A percentile compares a stretch with the other conserved stretches of the same genome.
Conservation (phyloP, 345 rosid species). For the Rhizophora mangle region DNA sequence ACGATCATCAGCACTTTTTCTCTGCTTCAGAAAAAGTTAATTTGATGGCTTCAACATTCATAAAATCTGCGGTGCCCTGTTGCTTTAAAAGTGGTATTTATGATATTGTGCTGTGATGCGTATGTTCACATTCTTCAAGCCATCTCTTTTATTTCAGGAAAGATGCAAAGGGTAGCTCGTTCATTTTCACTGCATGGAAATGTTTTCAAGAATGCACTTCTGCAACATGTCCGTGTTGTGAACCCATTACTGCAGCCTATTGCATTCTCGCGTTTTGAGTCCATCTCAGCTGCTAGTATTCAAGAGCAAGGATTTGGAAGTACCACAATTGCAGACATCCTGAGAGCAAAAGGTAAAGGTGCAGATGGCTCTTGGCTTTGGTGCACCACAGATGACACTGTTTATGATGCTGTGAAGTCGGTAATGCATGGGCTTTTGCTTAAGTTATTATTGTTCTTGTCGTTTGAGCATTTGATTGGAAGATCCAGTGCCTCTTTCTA, state of each 20-base stretch:
- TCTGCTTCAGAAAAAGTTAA: too few species aligned
- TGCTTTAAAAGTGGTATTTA: too few species aligned
- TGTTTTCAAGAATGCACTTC: slow-evolving; percentile 44
- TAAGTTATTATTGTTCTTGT: background rate
- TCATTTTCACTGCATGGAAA: slow-evolving; percentile 50
- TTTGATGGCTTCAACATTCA: too few species aligned
- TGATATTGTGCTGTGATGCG: background rate
- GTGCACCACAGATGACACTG: slow-evolving; percentile 90
- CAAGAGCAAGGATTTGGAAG: slow-evolving; percentile 96
- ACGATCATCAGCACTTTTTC: too few species aligned
- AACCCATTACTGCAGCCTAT: slow-evolving; percentile 51
- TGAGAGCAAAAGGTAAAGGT: slow-evolving; percentile 73
- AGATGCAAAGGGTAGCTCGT: slow-evolving; percentile 58
- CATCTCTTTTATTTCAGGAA: slow-evolving; percentile 15
- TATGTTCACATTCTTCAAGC: background rate
- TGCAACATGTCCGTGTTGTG: slow-evolving; percentile 58
- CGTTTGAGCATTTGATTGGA: background rate
- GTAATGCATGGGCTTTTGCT: slow-evolving; percentile 35
- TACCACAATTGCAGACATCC: slow-evolving; percentile 71
- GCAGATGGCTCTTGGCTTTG: slow-evolving; percentile 99
- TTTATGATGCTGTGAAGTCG: slow-evolving; percentile 93
- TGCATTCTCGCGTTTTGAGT: slow-evolving; percentile 49
- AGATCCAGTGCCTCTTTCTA: background rate
- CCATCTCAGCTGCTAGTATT: slow-evolving; percentile 59
- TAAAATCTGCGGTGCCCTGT: too few species aligned